A percentile compares a stretch with the other conserved stretches of the same genome.
These are phyloP conservation scores for Coemansia sp. DNA, from an alignment of 192 early-diverging fungal genomes.

Conservation along the genomic window DNA sequence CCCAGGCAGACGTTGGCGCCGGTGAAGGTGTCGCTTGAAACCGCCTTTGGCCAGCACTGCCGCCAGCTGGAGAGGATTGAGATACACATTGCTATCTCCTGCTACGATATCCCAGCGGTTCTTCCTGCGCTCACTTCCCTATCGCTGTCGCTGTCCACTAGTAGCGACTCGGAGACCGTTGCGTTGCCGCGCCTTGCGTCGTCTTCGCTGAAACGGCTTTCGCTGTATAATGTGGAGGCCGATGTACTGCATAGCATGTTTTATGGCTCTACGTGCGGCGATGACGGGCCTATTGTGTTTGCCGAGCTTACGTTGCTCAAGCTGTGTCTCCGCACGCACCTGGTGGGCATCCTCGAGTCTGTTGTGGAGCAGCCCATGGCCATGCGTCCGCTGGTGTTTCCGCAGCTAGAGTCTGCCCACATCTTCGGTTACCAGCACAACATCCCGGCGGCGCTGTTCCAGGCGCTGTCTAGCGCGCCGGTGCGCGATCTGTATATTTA, in stretches of 20 bases:
- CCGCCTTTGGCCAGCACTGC: slow-evolving; percentile 8
- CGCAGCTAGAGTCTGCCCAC: slow-evolving; percentile 8
- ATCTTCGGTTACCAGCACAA: slow-evolving; percentile 21
- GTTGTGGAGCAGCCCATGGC: slow-evolving; percentile 5
- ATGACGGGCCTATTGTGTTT: slow-evolving; percentile 16
- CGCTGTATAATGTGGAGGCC: slow-evolving; percentile 17
- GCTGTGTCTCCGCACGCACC: slow-evolving; percentile 14
- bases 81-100: slow-evolving; percentile 16
- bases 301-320: slow-evolving; percentile 13
- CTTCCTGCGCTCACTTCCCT: slow-evolving; percentile 22
- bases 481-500: slow-evolving; percentile 16
- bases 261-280: not conserved
- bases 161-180: slow-evolving; percentile 6
- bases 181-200: slow-evolving; percentile 15
- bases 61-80: slow-evolving; percentile 18
- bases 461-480: slow-evolving; percentile 10
- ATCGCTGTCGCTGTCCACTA: slow-evolving; percentile 6
- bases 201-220: slow-evolving; percentile 10
- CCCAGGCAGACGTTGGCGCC: not conserved
- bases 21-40: slow-evolving; percentile 7
- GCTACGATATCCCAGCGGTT: slow-evolving; percentile 5
- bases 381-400: slow-evolving; percentile 13
- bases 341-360: slow-evolving; percentile 1
- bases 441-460: slow-evolving; percentile 14
- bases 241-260: slow-evolving; percentile 8